Base-by-base conservation (phyloP, 495 filamentous ascomycete species). In the Talaromyces wortmannii region DNA sequence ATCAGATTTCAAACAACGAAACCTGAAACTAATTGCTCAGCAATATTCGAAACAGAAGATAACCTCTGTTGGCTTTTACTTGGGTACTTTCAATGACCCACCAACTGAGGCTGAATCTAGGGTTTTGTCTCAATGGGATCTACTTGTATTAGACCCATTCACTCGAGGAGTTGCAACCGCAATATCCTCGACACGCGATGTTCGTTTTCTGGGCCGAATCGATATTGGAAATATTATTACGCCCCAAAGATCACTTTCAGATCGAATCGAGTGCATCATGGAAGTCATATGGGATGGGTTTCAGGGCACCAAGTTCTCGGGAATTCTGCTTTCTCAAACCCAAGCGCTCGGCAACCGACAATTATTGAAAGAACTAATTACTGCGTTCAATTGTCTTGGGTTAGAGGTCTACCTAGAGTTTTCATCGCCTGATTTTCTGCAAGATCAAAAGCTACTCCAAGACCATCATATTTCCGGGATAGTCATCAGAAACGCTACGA, bases 271-370 rank as follows among this genome's bases (percentile, higher is more conserved):
- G 13, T 69, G 65, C 31, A 65, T 77, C 45, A 63, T 70, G 36
- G 56, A 56, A 33, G 52, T 66, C 2, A 48, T 78, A 17, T 55
- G 62, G 40, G 62, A 52, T 4, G 56, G 59, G 2, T 74, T 75
- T 48, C 58, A 67, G 30, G 58, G 63, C 8, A 64, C 71, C 6
- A 31, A 57, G 3, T 75, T 80, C 48, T 72, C 67, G 31, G 78
- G 79, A 4, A 64, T 82, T 16, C 58, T 83, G 10, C 55, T 83
- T 31, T 74, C 75, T 13, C 76, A 77, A 30, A 83, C 77, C 77
- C 67, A 78, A 43, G 59, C 62, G 15, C 55, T 60, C 12, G 59
- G 75, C 31, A 54, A 64, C 13, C 59, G 64, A 7, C 60, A 60
- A 3, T 52, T 77, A n/a, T 62, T 74, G 42, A 65, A 63, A 43